phyloP scores from a whole-genome alignment of 2,329 filamentous ascomycete genomes.

The Xylariales sp. region DNA sequence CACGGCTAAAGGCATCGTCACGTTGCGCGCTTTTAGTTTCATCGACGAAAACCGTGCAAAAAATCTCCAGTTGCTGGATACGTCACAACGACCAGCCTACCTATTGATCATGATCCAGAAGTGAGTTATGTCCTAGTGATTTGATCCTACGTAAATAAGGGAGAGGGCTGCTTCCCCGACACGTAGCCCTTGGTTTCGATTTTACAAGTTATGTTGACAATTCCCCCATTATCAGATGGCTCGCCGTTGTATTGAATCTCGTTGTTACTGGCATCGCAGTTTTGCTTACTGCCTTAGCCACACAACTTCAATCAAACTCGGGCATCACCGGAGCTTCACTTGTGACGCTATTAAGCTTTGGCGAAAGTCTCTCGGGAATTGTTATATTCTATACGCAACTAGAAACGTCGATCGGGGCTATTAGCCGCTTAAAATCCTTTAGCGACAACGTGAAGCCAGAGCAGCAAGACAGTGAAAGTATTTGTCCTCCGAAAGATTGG shows the following conservation, averaged over 20 bases:
- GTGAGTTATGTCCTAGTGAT: conserved; percentile 7
- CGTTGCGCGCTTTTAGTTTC: conserved; percentile 60
- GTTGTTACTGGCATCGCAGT: conserved; percentile 43
- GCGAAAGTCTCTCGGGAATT: conserved; percentile 44
- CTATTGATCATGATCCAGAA: conserved; percentile 62
- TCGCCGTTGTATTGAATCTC: conserved; percentile 40
- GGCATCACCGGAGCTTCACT: conserved; percentile 48
- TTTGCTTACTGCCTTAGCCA: conserved; percentile 43
- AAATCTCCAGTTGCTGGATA: too few species aligned
- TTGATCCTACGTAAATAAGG: too few species aligned
- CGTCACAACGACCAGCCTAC: conserved; percentile 61
- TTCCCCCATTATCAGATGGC: conserved; percentile 23
- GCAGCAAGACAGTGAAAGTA: conserved; percentile 41
- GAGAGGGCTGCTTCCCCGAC: too few species aligned
- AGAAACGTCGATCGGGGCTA: conserved; percentile 51
- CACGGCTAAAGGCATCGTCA: conserved; percentile 59
- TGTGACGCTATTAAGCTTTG: conserved; percentile 50
- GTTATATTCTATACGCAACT: conserved; percentile 48
- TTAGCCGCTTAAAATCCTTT: conserved; percentile 47
- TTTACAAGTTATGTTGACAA: too few species aligned
- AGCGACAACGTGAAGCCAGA: conserved; percentile 43
- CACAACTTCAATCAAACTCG: conserved; percentile 41
- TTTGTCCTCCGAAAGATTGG: conserved; percentile 46
- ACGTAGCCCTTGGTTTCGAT: too few species aligned
- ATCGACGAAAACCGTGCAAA: too few species aligned